Conservation (phyloP, 306 rosid genomes). For the Medicago arabica region DNA sequence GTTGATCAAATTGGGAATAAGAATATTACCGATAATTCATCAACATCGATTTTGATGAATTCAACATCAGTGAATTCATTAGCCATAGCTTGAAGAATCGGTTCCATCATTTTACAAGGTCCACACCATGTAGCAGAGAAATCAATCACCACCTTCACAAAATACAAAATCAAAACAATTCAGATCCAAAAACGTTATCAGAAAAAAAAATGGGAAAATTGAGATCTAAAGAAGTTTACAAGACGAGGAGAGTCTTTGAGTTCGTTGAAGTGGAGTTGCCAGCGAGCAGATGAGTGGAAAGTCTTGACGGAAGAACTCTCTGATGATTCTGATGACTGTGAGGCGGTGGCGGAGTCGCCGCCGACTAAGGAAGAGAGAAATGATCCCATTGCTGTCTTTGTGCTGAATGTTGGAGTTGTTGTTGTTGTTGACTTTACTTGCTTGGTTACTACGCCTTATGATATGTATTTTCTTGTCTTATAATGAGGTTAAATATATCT, state of each 20-base stretch:
- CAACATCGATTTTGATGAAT: slow-evolving; percentile 90
- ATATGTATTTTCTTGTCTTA: too few relatives aligned
- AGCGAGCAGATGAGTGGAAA: slow-evolving; percentile 76
- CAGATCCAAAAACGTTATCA: neutral
- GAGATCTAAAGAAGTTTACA: slow-evolving; percentile 48
- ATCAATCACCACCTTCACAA: slow-evolving; percentile 70
- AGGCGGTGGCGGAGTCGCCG: too few relatives aligned
- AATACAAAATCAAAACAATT: neutral
- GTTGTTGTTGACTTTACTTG: neutral
- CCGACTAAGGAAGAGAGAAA: neutral
- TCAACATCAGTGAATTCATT: slow-evolving; percentile 58
- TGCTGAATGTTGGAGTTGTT: neutral
- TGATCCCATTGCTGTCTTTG: neutral
- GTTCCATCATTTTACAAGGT: slow-evolving; percentile 86
- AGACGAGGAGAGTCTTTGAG: slow-evolving; percentile 58
- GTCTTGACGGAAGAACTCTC: slow-evolving; percentile 48
- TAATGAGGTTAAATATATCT: too few relatives aligned
- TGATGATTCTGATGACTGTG: slow-evolving; percentile 11
- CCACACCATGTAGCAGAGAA: slow-evolving; percentile 98
- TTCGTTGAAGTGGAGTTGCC: slow-evolving; percentile 70
- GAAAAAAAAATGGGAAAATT: neutral
- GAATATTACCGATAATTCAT: slow-evolving; percentile 66
- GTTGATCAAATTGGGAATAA: neutral
- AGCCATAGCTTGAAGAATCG: slow-evolving; percentile 64
- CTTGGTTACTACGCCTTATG: too few relatives aligned